Evolutionary conservation across 2,329 filamentous ascomycete species (phyloP).

Genomic region (Aspergillus carbonarius): DNA sequence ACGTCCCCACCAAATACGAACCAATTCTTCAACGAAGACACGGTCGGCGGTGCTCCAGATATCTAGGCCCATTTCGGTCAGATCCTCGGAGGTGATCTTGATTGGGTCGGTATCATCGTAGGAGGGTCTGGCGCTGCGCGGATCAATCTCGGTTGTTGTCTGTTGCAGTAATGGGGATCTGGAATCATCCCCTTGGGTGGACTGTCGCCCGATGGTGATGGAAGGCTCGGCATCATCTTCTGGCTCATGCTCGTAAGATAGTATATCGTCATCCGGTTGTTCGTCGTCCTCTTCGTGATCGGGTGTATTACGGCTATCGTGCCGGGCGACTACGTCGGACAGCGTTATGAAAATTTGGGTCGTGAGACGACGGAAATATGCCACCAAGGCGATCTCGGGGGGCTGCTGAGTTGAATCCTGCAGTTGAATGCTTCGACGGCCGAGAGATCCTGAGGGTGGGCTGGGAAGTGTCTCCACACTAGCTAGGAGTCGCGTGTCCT

Average conservation of each 20-base stretch:
- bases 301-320: slow-evolving; percentile 28
- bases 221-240: slow-evolving; percentile 25
- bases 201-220: slow-evolving; percentile 24
- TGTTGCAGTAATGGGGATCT: slow-evolving; percentile 25
- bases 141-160: slow-evolving; percentile 11
- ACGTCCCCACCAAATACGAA: slow-evolving; percentile 48
- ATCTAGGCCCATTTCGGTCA: slow-evolving; percentile 51
- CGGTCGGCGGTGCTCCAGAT: slow-evolving; percentile 50
- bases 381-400: slow-evolving; percentile 49
- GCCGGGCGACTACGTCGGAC: slow-evolving; percentile 44
- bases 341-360: slow-evolving; percentile 47
- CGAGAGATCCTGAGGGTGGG: slow-evolving; percentile 22
- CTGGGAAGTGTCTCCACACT: slow-evolving; percentile 36
- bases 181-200: slow-evolving; percentile 29
- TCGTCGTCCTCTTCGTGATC: slow-evolving; percentile 9
- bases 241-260: background rate
- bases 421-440: slow-evolving; percentile 28
- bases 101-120: slow-evolving; percentile 27
- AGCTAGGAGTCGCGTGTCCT: slow-evolving; percentile 44
- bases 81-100: slow-evolving; percentile 45
- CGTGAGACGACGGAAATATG: slow-evolving; percentile 51
- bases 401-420: slow-evolving; percentile 35
- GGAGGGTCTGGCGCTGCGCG: background rate
- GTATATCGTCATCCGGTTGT: background rate
- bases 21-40: slow-evolving; percentile 46